Evolutionary conservation across 768 basidiomycete species (phyloP).

Genomic region (Pisolithus orientalis): DNA sequence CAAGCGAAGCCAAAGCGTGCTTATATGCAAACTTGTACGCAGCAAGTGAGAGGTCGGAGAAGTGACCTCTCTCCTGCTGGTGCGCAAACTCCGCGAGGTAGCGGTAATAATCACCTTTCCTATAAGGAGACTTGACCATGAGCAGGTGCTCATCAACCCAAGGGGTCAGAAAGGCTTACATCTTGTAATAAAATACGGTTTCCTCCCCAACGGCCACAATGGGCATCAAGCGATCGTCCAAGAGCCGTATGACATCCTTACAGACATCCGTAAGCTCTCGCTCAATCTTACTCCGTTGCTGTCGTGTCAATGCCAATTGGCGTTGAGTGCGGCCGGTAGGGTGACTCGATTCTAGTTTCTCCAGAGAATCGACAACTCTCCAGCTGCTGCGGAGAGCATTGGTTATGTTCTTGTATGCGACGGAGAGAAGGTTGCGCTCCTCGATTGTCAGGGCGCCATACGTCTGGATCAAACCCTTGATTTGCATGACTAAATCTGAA

Average conservation of each 20-base stretch:
- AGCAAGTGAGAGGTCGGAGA: conserved; percentile 71
- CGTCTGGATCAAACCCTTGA: conserved; percentile 66
- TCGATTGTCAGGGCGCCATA: conserved; percentile 71
- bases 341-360: conserved; percentile 49
- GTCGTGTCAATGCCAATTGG: conserved; percentile 61
- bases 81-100: conserved; percentile 85
- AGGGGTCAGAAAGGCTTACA: conserved; percentile 35
- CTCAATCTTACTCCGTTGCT: conserved; percentile 72
- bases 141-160: conserved; percentile 2
- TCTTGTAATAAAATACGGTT: conserved; percentile 87
- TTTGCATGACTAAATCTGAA: conserved; percentile 68
- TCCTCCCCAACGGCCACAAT: conserved; percentile 70
- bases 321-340: conserved; percentile 21
- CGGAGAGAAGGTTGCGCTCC: conserved; percentile 83
- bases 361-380: conserved; percentile 73
- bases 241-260: conserved; percentile 67
- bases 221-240: conserved; percentile 56
- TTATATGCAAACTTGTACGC: conserved; percentile 84
- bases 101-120: conserved; percentile 88
- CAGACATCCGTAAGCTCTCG: conserved; percentile 70
- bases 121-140: conserved; percentile 20
- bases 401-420: conserved; percentile 89
- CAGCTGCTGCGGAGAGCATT: conserved; percentile 79
- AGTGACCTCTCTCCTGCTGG: conserved; percentile 59
- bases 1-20: conserved; percentile 70